Evolutionary conservation across 352 stramenopile species (phyloP), one percentile per base, ranked within the genome.

Genomic region (Chloridella minuta): DNA sequence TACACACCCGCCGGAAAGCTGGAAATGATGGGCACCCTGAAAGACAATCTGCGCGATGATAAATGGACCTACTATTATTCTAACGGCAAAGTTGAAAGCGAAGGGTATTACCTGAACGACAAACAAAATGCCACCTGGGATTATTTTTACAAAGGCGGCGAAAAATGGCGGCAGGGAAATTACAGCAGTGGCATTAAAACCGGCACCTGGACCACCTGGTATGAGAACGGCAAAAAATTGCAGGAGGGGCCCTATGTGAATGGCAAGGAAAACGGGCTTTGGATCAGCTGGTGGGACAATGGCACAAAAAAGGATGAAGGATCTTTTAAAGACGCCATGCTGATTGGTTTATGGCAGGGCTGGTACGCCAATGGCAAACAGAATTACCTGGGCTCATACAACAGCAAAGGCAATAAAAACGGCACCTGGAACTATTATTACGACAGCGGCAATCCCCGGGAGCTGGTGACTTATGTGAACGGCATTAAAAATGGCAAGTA

Each of bases 61-160:
- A 66, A 66, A 66, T 66, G 40, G 40, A 66, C 40, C 40, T 66
- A 66, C n/a, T 66, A 66, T 66, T 66, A 66, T 66, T 66, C 40
- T 18, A 66, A 66, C n/a, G 40, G 40, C n/a, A 66, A 66, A 66
- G 40, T 66, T 10, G 40, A 66, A 66, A 66, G 40, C 40, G 40
- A 66, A 66, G 40, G 40, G n/a, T 18, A 66, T n/a, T 66, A 18
- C n/a, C n/a, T 66, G 40, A 66, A 66, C n/a, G 40, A 66, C n/a
- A 66, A 66, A 66, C 40, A 66, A 66, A 66, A 66, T 66, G 40
- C 10, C 10, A 66, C 40, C 40, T 66, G 40, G 40, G n/a, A 66
- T 66, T 66, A 66, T 66, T 66, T 66, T 66, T 66, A 66, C 40
- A 10, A n/a, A 66, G n/a, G 10, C 40, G 40, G 40, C 10, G 40